Evolutionary conservation across 2,329 filamentous ascomycete genomes (phyloP).

Genomic region (Penicillium crustosum): DNA sequence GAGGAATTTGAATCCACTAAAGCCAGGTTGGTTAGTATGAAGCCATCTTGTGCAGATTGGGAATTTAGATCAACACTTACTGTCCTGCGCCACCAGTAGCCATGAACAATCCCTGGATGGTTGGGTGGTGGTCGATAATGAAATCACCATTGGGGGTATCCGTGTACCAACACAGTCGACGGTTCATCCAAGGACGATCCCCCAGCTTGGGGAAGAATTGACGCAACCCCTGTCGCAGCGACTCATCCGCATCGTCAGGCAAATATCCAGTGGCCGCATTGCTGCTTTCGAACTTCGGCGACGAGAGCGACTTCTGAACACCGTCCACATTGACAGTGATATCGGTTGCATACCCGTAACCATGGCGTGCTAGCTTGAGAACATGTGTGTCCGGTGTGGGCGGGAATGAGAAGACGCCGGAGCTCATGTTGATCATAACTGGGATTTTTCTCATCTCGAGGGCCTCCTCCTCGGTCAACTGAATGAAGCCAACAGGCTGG

Average conservation of each 20-base stretch:
- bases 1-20: conserved; percentile 59
- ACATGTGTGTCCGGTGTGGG: conserved; percentile 47
- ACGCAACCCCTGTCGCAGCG: conserved; percentile 59
- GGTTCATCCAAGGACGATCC: conserved; percentile 58
- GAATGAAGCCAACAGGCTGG: conserved; percentile 73
- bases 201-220: conserved; percentile 61
- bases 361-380: conserved; percentile 66
- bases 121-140: conserved; percentile 65
- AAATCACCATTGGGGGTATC: conserved; percentile 69
- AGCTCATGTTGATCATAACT: conserved; percentile 50
- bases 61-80: conserved; percentile 13
- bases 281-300: conserved; percentile 38
- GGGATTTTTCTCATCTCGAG: conserved; percentile 61
- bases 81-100: conserved; percentile 28
- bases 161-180: conserved; percentile 71
- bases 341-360: conserved; percentile 57
- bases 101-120: conserved; percentile 50
- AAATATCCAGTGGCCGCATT: conserved; percentile 41
- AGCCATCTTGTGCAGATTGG: background rate
- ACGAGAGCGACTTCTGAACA: conserved; percentile 31
- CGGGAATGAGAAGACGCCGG: conserved; percentile 52
- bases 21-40: conserved; percentile 6
- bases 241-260: conserved; percentile 56
- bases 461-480: conserved; percentile 68
- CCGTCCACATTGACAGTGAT: conserved; percentile 29